Conservation (phyloP, 306 rosid genomes). For the Carpinus viminea region DNA sequence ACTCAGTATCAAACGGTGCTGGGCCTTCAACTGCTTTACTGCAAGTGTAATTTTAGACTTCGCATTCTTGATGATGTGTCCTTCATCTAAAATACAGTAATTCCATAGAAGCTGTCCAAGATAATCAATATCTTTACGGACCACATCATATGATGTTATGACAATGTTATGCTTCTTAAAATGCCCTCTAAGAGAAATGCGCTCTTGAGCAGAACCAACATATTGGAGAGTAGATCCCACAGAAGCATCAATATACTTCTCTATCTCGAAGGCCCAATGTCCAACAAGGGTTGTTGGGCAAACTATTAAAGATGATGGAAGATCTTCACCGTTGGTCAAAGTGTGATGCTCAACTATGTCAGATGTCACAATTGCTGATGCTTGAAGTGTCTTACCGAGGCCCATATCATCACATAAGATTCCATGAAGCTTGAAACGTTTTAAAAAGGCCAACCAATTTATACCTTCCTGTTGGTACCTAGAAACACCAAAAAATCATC, state of each 20-base stretch:
- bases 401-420: slow-evolving; percentile 99
- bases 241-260: slow-evolving; percentile 77
- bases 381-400: slow-evolving; percentile 98
- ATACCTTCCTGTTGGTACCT: slow-evolving; percentile 99
- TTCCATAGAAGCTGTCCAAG: slow-evolving; percentile 76
- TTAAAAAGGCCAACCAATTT: slow-evolving; percentile 93
- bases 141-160: slow-evolving; percentile 91
- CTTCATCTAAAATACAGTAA: slow-evolving; percentile 94
- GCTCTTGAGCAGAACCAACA: slow-evolving; percentile 84
- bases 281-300: slow-evolving; percentile 99
- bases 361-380: slow-evolving; percentile 94
- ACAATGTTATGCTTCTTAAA: slow-evolving; percentile 78
- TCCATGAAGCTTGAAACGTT: slow-evolving; percentile 99
- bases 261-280: slow-evolving; percentile 98
- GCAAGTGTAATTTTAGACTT: slow-evolving; percentile 90
- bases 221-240: slow-evolving; percentile 89
- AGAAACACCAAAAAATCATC: slow-evolving; percentile 31
- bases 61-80: slow-evolving; percentile 91
- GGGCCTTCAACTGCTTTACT: slow-evolving; percentile 92
- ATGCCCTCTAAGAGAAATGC: slow-evolving; percentile 62
- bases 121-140: slow-evolving; percentile 87
- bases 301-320: slow-evolving; percentile 77
- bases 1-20: slow-evolving; percentile 91
- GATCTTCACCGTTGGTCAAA: slow-evolving; percentile 40
- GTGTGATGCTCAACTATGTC: slow-evolving; percentile 68